These are phyloP conservation scores for Globisporangium takayamanum DNA, from an alignment of 352 stramenopile species.

Conservation along the genomic window DNA sequence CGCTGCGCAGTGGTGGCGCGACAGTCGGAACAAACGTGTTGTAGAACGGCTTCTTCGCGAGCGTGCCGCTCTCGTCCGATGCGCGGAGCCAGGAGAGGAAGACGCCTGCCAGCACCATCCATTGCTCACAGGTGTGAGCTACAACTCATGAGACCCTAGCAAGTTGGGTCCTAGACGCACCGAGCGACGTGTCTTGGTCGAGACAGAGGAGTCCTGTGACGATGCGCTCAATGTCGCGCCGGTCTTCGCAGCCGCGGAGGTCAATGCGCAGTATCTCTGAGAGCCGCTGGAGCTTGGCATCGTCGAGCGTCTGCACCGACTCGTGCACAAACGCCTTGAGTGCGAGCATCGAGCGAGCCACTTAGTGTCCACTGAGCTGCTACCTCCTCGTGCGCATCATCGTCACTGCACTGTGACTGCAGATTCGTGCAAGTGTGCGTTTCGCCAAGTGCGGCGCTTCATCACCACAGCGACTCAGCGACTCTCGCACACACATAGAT, in stretches of 20 bases:
- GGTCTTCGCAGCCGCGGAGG: constrained; percentile 46
- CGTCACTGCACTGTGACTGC: no score
- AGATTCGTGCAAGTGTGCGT: no score
- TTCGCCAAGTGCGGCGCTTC: no score
- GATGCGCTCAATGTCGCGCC: constrained; percentile 49
- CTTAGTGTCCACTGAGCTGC: neutral
- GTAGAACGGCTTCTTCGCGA: constrained; percentile 36
- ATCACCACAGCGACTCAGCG: no score
- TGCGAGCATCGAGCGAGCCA: constrained; percentile 29
- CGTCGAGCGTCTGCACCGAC: constrained; percentile 45
- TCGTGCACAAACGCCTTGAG: constrained; percentile 65
- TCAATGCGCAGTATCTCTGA: constrained; percentile 62
- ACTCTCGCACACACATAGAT: no score
- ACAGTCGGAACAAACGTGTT: constrained; percentile 62
- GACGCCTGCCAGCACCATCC: constrained; percentile 17
- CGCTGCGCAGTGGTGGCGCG: constrained; percentile 5
- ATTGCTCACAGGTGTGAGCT: neutral
- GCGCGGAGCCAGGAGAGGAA: constrained; percentile 64
- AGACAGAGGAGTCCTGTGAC: constrained; percentile 58
- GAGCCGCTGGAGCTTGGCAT: constrained; percentile 33
- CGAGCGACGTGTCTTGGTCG: constrained; percentile 66
- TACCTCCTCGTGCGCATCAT: no score
- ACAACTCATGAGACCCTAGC: neutral
- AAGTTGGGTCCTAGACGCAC: constrained; percentile 1
- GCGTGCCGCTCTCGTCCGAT: constrained; percentile 19